Conservation (phyloP, 139 green algal genomes). For the Coelastrella sp. region DNA sequence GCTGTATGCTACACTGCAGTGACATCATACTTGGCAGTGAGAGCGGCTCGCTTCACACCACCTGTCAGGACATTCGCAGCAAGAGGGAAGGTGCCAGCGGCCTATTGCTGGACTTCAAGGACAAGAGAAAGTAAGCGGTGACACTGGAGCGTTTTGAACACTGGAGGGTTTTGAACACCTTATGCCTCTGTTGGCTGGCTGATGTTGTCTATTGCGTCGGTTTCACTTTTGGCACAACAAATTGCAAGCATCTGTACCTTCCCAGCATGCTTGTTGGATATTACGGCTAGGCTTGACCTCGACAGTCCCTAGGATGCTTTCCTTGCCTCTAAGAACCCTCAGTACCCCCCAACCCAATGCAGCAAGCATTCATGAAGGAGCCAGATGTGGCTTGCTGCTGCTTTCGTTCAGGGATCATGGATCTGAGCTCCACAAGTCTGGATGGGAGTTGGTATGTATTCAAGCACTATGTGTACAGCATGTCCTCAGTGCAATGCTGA, state of each 20-base stretch:
- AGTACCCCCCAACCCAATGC: too few relatives aligned
- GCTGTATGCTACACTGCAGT: constrained; percentile 45
- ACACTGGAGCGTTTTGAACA: background rate
- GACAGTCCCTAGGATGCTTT: background rate
- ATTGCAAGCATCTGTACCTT: too few relatives aligned
- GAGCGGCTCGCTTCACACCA: constrained; percentile 63
- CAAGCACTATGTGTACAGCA: too few relatives aligned
- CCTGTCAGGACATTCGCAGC: constrained; percentile 66
- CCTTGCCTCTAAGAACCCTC: background rate
- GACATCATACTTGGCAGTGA: constrained; percentile 79
- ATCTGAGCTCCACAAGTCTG: too few relatives aligned
- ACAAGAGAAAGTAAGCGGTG: constrained; percentile 37
- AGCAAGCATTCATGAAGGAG: too few relatives aligned
- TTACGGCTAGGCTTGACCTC: too few relatives aligned
- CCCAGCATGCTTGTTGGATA: too few relatives aligned
- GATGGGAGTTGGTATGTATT: too few relatives aligned
- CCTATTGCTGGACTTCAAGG: constrained; percentile 57
- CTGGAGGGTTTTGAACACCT: background rate
- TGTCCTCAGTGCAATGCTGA: background rate
- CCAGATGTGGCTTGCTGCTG: too few relatives aligned
- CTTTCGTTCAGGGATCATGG: too few relatives aligned
- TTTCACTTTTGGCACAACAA: too few relatives aligned
- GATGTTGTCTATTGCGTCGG: background rate
- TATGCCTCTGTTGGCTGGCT: background rate
- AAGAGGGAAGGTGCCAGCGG: constrained; percentile 62